Percentiles rank a stretch among this genome's conserved stretches.
Evolutionary conservation across 805 yeast species (phyloP).

Genomic region (Teunomyces kruisii): DNA sequence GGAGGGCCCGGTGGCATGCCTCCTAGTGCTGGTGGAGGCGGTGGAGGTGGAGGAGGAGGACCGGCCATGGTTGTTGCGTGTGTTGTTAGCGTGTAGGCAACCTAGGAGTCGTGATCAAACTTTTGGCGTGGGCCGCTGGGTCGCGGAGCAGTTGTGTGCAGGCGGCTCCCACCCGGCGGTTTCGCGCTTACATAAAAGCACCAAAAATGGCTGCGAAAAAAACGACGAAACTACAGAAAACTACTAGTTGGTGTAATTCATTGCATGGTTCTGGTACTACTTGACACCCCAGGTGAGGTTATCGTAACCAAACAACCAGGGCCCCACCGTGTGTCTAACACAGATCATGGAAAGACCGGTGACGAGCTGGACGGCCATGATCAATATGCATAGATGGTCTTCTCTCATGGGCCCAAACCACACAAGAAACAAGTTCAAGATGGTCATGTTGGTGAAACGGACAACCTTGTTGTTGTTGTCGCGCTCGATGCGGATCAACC

Average conservation of each 20-base stretch:
- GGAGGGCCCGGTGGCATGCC: constrained; percentile 20
- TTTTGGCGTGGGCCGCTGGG: no score
- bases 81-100: no score
- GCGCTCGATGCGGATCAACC: constrained; percentile 43
- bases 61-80: constrained; percentile 19
- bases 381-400: constrained; percentile 62
- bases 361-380: constrained; percentile 61
- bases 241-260: no score
- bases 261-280: no score
- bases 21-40: constrained; percentile 20
- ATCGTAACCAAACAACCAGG: constrained; percentile 85
- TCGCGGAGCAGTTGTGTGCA: constrained; percentile 7
- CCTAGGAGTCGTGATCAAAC: no score
- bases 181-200: neutral
- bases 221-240: no score
- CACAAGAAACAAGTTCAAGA: constrained; percentile 79
- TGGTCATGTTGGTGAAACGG: constrained; percentile 76
- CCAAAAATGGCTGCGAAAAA: neutral
- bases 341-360: constrained; percentile 67
- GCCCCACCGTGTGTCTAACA: constrained; percentile 81
- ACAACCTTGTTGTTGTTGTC: constrained; percentile 23
- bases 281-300: constrained; percentile 54
- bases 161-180: no score
- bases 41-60: constrained; percentile 36
- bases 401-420: constrained; percentile 91